phyloP scores from a whole-genome alignment of 140 eudicot genomes.

The Ambrosia hybrid region DNA sequence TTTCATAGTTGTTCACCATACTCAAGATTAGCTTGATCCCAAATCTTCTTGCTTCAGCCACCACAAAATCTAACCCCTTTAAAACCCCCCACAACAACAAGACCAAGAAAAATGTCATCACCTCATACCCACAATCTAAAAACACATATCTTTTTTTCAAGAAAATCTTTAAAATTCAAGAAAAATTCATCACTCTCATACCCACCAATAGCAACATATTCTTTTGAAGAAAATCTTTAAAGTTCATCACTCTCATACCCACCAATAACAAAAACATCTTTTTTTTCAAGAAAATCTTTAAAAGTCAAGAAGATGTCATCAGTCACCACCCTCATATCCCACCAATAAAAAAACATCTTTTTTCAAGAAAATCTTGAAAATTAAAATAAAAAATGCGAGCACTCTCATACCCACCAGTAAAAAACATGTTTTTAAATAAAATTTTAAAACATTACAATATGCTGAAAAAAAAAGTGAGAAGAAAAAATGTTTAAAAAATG shows the following conservation, averaged over 20 bases:
- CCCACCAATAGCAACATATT: background rate
- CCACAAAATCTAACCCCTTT: constrained; percentile 95
- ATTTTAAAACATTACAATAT: background rate
- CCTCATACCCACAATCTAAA: constrained; percentile 20
- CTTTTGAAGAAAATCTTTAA: background rate
- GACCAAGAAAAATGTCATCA: constrained; percentile 26
- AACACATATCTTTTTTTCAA: background rate
- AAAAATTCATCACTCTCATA: constrained; percentile 8
- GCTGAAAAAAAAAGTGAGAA: background rate
- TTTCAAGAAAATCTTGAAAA: too few species aligned
- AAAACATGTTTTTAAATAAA: too few species aligned
- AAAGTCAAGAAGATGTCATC: constrained; percentile 11
- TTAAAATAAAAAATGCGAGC: too few species aligned
- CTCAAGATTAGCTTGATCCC: constrained; percentile 84
- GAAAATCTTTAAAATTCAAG: background rate
- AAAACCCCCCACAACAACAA: constrained; percentile 13
- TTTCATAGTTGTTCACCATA: constrained; percentile 86
- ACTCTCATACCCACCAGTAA: too few species aligned
- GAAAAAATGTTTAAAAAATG: background rate
- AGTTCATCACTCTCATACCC: background rate
- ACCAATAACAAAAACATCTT: background rate
- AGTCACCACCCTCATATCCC: constrained; percentile 18
- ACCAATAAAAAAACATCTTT: too few species aligned
- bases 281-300: background rate
- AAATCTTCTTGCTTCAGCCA: constrained; percentile 92